A percentile compares a stretch with the other conserved stretches of the same genome.
Evolutionary conservation across 352 stramenopile species (phyloP).

Genomic region (Aphanomyces stellatus): DNA sequence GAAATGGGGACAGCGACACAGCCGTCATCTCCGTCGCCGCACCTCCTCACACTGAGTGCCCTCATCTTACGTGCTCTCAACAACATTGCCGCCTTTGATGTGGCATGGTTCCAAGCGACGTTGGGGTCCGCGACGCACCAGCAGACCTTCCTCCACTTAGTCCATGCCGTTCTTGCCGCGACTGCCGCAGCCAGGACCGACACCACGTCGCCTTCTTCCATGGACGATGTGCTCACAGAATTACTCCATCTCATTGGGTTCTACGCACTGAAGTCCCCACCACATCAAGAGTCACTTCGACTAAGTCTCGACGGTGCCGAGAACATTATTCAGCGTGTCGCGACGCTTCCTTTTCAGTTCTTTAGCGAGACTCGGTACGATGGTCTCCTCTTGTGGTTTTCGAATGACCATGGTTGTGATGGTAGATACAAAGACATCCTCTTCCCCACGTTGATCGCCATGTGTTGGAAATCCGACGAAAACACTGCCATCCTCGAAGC

Average conservation of each 20-base stretch:
- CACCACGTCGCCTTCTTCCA: not conserved
- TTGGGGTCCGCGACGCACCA: conserved; percentile 5
- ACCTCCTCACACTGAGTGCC: not conserved
- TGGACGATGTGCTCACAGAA: conserved; percentile 6
- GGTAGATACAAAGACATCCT: conserved; percentile 11
- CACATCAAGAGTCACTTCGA: conserved; percentile 10
- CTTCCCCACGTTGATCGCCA: conserved; percentile 11
- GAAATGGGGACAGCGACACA: no score
- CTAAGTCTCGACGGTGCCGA: not conserved
- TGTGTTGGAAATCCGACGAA: conserved; percentile 4
- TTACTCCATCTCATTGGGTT: conserved; percentile 1
- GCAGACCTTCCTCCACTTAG: conserved; percentile 6
- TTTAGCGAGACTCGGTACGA: conserved; percentile 13
- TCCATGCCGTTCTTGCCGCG: not conserved
- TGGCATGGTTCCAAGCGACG: conserved; percentile 13
- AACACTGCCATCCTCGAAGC: conserved; percentile 8
- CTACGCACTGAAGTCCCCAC: not conserved
- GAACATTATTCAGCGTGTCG: not conserved
- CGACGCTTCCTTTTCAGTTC: conserved; percentile 3
- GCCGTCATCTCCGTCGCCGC: no score
- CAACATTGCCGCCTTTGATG: conserved; percentile 16
- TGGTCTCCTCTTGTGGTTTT: not conserved
- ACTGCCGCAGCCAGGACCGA: no score
- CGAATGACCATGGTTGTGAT: not conserved
- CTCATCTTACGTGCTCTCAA: conserved; percentile 6